Base-by-base conservation (phyloP, 257 asterid species). In the Ballota nigra region DNA sequence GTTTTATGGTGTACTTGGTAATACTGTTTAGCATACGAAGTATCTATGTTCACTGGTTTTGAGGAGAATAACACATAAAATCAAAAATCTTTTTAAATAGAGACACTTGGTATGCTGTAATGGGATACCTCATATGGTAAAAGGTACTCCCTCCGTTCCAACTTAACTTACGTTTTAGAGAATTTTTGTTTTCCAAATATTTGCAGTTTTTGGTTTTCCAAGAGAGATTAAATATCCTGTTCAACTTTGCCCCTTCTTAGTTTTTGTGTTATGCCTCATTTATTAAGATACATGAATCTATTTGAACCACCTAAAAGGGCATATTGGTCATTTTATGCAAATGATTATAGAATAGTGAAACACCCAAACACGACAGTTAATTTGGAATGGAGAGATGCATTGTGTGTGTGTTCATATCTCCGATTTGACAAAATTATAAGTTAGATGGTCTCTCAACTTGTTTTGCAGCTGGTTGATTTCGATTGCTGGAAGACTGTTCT, bases 401-500 rank as follows among this genome's bases (percentile, higher is more conserved):
- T 41, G 3, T 26, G 3, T 26, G 6, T 11, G 16, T 16, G 23
- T 49, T 16, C 6, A 49, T 0, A 40, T 40, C 12, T 49, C 43
- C 15, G 41, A 24, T 49, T 31, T 13, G 24, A 22, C 47, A 9
- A 47, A 36, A 6, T 53, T 74, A 66, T 69, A 41, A 79, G 43
- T 68, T 56, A 47, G 45, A 28, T 67, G 3, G n/a, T n/a, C 68
- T 68, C 69, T 69, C 33, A 2, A 34, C 66, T 61, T 74, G 56
- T 69, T 47, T 19, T 63, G 77, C 82, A 85, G 90, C 80, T 85
- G 36, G 86, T 85, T 22, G 90, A 85, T 72, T 80, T 85, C 22
- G 87, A 80, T 72, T 76, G 86, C 83, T 85, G 95, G 89, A 88
- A 83, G 85, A 86, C 84, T 4, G 77, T 80, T 69, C 85, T 76